Percentiles rank a stretch among this genome's conserved stretches.
Evolutionary conservation across 2,329 filamentous ascomycete genomes (phyloP).

Genomic region (Colletotrichum truncatum): DNA sequence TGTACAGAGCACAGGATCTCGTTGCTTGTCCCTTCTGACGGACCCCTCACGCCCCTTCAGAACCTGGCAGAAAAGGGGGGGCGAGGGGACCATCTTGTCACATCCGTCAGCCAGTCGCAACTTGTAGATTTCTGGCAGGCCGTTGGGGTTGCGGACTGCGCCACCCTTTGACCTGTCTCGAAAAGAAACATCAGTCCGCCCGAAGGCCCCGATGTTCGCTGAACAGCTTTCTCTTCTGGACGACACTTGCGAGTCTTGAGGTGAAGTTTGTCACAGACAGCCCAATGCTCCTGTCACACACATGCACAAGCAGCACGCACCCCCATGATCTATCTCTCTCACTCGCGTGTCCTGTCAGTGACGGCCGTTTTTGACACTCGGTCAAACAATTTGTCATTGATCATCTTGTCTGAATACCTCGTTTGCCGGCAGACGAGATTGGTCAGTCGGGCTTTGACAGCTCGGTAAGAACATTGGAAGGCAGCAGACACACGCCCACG

Average conservation of each 20-base stretch:
- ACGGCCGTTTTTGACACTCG: constrained; percentile 23
- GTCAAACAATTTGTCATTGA: constrained; percentile 14
- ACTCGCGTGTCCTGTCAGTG: constrained; percentile 12
- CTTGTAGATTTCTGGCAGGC: constrained; percentile 18
- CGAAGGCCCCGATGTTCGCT: not conserved
- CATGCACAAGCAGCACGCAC: not conserved
- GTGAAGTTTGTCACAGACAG: constrained; percentile 27
- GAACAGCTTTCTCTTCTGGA: constrained; percentile 25
- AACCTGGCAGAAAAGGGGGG: constrained; percentile 12
- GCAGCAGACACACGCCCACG: not conserved
- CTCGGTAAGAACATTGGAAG: constrained; percentile 8
- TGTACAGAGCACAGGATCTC: constrained; percentile 20
- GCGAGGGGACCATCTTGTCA: constrained; percentile 16
- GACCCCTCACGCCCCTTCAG: constrained; percentile 9
- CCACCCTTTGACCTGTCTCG: constrained; percentile 22
- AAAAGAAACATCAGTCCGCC: constrained; percentile 24
- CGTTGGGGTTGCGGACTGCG: constrained; percentile 23
- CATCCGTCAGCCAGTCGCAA: constrained; percentile 30
- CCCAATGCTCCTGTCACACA: not conserved
- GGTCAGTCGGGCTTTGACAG: constrained; percentile 17
- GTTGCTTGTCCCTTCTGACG: constrained; percentile 12
- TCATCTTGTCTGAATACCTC: constrained; percentile 7
- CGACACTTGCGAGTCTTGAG: constrained; percentile 28
- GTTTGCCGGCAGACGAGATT: constrained; percentile 17
- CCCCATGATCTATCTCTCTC: not conserved